A percentile compares a stretch with the other conserved stretches of the same genome.
Evolutionary conservation across 2,329 filamentous ascomycete species (phyloP).

Genomic region (Clarireedia monteithiana): DNA sequence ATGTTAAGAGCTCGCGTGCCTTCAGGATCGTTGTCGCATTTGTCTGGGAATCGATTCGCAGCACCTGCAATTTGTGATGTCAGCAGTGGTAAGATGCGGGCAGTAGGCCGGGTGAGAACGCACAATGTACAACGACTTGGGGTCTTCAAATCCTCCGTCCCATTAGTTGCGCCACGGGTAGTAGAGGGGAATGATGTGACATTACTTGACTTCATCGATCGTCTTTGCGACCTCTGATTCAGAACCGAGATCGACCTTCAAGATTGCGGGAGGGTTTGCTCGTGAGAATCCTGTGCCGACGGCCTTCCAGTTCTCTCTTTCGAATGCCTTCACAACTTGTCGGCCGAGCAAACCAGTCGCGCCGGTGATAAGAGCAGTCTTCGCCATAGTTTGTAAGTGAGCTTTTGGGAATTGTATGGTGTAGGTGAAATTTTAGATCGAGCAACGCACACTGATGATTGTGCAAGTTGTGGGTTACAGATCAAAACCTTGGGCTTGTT

Average conservation of each 20-base stretch:
- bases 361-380: conserved; percentile 69
- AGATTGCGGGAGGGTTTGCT: conserved; percentile 59
- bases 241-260: conserved; percentile 34
- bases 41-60: conserved; percentile 81
- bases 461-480: not conserved
- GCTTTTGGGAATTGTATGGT: not conserved
- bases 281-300: conserved; percentile 69
- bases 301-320: conserved; percentile 57
- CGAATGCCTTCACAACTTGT: conserved; percentile 66
- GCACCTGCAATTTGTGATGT: conserved; percentile 49
- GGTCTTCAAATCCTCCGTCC: conserved; percentile 43
- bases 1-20: conserved; percentile 70
- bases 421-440: not conserved
- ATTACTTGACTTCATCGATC: conserved; percentile 48
- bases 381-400: conserved; percentile 18
- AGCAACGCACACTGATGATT: not conserved
- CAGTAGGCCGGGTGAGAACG: conserved; percentile 23
- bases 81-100: not conserved
- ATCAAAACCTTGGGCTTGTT: not conserved
- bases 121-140: conserved; percentile 74
- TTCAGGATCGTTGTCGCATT: conserved; percentile 71
- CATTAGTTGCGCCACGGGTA: conserved; percentile 11
- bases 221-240: conserved; percentile 38
- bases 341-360: conserved; percentile 79
- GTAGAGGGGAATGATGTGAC: conserved; percentile 20